Conservation (phyloP, 495 filamentous ascomycete genomes). For the Penicillium egyptiacum region DNA sequence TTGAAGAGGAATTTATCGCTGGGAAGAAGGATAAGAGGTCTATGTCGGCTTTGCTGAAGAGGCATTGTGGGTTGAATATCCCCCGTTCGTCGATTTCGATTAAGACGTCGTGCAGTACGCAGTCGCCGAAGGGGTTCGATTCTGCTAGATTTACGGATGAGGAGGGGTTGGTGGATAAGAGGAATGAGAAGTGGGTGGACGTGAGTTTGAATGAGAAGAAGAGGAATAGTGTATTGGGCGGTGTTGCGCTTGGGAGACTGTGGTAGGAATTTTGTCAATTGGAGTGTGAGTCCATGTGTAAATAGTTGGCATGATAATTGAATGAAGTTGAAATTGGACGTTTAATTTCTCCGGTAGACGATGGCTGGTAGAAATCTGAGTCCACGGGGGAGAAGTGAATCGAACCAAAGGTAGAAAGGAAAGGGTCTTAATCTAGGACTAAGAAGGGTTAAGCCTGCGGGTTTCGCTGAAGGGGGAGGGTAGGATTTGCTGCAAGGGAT, state of each 20-base stretch:
- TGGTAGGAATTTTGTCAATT: neutral
- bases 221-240: conserved; percentile 16
- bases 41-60: conserved; percentile 19
- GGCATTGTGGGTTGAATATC: conserved; percentile 14
- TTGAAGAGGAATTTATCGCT: neutral
- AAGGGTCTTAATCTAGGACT: too few relatives aligned
- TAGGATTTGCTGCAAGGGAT: too few relatives aligned
- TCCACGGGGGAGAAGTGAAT: too few relatives aligned
- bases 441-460: too few relatives aligned
- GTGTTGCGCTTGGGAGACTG: conserved; percentile 9
- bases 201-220: conserved; percentile 12
- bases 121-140: conserved; percentile 19
- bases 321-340: neutral
- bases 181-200: conserved; percentile 23
- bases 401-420: too few relatives aligned
- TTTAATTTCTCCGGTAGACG: neutral
- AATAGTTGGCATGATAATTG: neutral
- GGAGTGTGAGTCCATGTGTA: neutral
- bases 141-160: conserved; percentile 15
- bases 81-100: conserved; percentile 20
- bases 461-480: too few relatives aligned
- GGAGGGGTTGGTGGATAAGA: conserved; percentile 15
- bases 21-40: conserved; percentile 14
- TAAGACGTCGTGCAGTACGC: conserved; percentile 6
- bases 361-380: neutral